These are phyloP conservation scores for Fraxinus latifolia DNA, from an alignment of 305 asterid species.

Conservation along the genomic window DNA sequence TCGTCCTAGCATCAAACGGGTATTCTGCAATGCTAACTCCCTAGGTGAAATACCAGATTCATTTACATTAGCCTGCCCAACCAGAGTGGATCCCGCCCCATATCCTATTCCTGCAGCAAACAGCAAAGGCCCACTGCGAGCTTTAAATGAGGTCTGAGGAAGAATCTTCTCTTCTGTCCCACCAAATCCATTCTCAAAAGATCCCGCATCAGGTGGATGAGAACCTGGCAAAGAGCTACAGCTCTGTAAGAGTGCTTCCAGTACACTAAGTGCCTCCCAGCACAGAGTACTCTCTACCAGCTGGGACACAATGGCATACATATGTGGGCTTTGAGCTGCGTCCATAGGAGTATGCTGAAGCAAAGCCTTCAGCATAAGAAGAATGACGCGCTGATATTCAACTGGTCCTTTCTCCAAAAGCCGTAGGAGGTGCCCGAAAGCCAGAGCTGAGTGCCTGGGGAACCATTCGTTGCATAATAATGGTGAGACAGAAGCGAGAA, in stretches of 20 bases:
- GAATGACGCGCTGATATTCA: constrained; percentile 90
- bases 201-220: constrained; percentile 59
- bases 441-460: constrained; percentile 88
- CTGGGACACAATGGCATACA: constrained; percentile 96
- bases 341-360: constrained; percentile 98
- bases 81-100: constrained; percentile 40
- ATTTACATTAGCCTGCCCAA: constrained; percentile 36
- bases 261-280: constrained; percentile 98
- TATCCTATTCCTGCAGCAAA: constrained; percentile 61
- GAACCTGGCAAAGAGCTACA: constrained; percentile 89
- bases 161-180: constrained; percentile 66
- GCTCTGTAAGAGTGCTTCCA: constrained; percentile 97
- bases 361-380: constrained; percentile 85
- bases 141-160: constrained; percentile 87
- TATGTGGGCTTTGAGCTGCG: constrained; percentile 95
- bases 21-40: constrained; percentile 81
- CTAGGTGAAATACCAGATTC: constrained; percentile 61
- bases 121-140: constrained; percentile 95
- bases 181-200: constrained; percentile 73
- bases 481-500: constrained; percentile 94
- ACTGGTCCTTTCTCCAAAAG: constrained; percentile 90
- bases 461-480: constrained; percentile 89
- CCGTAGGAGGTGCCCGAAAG: constrained; percentile 86
- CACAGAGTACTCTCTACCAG: constrained; percentile 93
- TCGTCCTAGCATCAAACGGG: constrained; percentile 85